phyloP scores from a whole-genome alignment of 305 asterid species.

The Fraxinus dipetala region DNA sequence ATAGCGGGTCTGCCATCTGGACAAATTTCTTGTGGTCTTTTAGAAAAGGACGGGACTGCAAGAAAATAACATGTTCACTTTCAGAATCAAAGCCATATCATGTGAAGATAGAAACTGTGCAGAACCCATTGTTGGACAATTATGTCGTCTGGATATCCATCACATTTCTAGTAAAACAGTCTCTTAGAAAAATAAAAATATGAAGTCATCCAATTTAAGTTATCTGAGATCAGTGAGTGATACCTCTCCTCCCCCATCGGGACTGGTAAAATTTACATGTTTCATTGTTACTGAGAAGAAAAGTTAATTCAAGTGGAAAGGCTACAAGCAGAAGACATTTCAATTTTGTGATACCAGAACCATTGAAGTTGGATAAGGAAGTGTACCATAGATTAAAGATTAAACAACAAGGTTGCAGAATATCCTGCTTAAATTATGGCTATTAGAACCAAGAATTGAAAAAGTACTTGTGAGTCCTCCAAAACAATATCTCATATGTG shows the following conservation, averaged over 20 bases:
- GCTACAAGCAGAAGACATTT: not conserved
- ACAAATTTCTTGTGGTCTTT: conserved; percentile 39
- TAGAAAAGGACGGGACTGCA: conserved; percentile 53
- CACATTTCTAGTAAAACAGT: not conserved
- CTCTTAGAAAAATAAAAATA: not conserved
- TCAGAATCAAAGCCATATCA: no score
- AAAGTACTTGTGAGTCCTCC: not conserved
- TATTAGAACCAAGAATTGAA: not conserved
- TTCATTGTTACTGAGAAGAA: not conserved
- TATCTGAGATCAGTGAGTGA: no score
- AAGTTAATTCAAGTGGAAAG: not conserved
- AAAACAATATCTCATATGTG: not conserved
- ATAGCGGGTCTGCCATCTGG: conserved; percentile 52
- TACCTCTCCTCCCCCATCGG: not conserved
- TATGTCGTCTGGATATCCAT: not conserved
- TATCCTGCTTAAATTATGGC: not conserved
- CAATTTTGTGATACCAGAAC: not conserved
- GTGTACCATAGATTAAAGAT: not conserved
- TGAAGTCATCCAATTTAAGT: no score
- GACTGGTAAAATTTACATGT: not conserved
- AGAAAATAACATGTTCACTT: not conserved
- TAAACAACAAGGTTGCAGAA: not conserved
- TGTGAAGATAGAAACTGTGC: not conserved
- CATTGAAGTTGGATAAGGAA: not conserved
- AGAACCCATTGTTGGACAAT: not conserved